Evolutionary conservation across 306 rosid genomes (phyloP), one percentile per base, ranked within the genome.

Genomic region (Casuarina glauca): DNA sequence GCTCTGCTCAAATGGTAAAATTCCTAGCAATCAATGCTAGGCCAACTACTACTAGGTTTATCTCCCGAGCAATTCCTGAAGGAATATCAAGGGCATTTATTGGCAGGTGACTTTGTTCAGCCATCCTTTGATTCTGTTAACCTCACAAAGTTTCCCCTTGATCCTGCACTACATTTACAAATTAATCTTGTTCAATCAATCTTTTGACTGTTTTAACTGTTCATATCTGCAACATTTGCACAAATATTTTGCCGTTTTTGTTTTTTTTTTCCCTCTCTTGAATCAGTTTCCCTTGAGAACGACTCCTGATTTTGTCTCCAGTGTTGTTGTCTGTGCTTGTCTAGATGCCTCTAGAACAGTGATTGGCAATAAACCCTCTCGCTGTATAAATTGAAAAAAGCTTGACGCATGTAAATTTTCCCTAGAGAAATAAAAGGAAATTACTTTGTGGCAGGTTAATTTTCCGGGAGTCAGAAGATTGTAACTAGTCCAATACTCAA

Each of bases 1-100:
- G 99, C 90, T 96, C 99, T 7, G 94, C 99, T 70, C 97, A 96
- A 86, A 93, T 96, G 98, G 99, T 96, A 35, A 93, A 64, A 75
- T 86, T 81, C 71, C 87, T 96, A 55, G 89, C 98, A 78, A 91
- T 88, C 77, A 91, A 96, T 83, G 97, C 99, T 64, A 88, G 98
- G 86, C 99, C 98, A 74, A 96, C 98, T 35, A 80, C 90, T 51
- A 83, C 88, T 69, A 90, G 99, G 90, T 83, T 87, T 69, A 90
- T 96, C 69, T 91, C 93, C 72, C 88, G 96, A 64, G 50, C 85
- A 39, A 78, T 96, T 81, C 97, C 98, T 13, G 93, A 93, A 80
- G 93, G 83, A 82, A 69, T 93, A 12, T 96, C 99, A 26, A 91
- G 99, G 84, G 86, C 98, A 76, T 96, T 93, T 84, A 87, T 93